These are phyloP conservation scores for Leccinum uliginosum DNA, from an alignment of 768 basidiomycete species.

Conservation along the genomic window DNA sequence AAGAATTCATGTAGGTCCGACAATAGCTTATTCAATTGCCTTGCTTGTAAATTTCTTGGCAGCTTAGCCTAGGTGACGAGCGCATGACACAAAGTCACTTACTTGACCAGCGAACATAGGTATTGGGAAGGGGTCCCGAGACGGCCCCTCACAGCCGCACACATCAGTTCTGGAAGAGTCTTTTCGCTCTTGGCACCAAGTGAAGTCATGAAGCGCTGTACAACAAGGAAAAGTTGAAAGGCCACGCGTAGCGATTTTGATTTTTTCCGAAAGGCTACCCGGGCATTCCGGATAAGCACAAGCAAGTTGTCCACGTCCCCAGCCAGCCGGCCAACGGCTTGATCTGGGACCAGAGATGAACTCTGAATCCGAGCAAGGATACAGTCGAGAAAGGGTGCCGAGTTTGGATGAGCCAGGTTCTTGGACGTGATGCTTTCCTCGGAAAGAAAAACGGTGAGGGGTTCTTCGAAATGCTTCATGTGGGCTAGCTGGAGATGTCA, in stretches of 20 bases:
- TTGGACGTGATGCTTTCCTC: conserved; percentile 6
- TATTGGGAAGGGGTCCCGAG: conserved; percentile 40
- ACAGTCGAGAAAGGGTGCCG: conserved; percentile 33
- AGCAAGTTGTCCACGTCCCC: conserved; percentile 31
- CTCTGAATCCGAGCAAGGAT: conserved; percentile 35
- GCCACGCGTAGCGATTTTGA: conserved; percentile 40
- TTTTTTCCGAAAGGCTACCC: conserved; percentile 30
- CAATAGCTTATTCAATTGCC: conserved; percentile 36
- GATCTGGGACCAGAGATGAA: conserved; percentile 13
- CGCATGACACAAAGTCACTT: conserved; percentile 12
- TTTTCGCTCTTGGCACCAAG: conserved; percentile 40
- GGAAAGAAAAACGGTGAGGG: conserved; percentile 37
- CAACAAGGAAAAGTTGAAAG: conserved; percentile 41
- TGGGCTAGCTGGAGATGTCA: conserved; percentile 46
- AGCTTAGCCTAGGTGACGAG: conserved; percentile 13
- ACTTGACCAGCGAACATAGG: conserved; percentile 49
- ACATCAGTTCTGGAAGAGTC: conserved; percentile 39
- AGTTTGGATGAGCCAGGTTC: conserved; percentile 18
- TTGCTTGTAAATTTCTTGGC: conserved; percentile 38
- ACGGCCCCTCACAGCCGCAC: conserved; percentile 41
- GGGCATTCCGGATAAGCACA: conserved; percentile 35
- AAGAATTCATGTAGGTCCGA: conserved; percentile 39
- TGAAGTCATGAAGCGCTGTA: conserved; percentile 41
- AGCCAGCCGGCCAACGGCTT: conserved; percentile 23
- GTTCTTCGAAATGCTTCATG: conserved; percentile 69